Conservation (phyloP, 2,329 filamentous ascomycete species). For the Passalora sequoiae region DNA sequence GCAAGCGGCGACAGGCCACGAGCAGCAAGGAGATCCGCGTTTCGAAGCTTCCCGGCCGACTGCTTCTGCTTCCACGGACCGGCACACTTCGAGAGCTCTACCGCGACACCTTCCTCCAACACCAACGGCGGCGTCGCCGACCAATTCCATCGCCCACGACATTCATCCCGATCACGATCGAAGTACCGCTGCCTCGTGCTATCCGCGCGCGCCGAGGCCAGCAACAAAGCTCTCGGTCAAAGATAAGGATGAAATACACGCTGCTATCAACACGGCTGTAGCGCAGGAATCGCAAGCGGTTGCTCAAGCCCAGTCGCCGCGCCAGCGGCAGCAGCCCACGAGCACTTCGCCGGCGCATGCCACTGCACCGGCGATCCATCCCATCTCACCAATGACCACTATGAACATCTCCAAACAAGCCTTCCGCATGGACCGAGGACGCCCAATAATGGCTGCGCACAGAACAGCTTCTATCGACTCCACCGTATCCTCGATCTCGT, state of each 20-base stretch:
- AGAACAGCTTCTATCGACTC: constrained; percentile 88
- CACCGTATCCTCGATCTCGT: constrained; percentile 63
- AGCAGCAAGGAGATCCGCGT: background rate
- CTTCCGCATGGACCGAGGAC: constrained; percentile 6
- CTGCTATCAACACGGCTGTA: constrained; percentile 21
- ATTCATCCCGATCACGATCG: background rate
- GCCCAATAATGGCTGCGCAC: constrained; percentile 32
- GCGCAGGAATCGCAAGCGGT: constrained; percentile 12
- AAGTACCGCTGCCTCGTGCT: background rate
- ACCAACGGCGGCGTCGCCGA: background rate
- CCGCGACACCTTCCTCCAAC: background rate
- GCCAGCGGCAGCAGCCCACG: constrained; percentile 11
- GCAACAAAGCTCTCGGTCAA: constrained; percentile 20
- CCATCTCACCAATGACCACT: constrained; percentile 10
- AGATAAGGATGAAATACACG: constrained; percentile 23
- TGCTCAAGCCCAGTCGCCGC: constrained; percentile 5
- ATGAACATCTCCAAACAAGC: constrained; percentile 14
- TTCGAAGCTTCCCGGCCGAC: background rate
- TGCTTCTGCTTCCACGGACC: background rate
- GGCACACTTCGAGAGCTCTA: too few species aligned
- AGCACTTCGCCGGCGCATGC: constrained; percentile 11
- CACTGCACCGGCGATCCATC: constrained; percentile 13
- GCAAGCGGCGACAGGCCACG: background rate
- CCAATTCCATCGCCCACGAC: background rate
- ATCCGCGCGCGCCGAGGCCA: constrained; percentile 22